Conservation (phyloP, 441 rosid genomes). For the Mallotus repandus region DNA sequence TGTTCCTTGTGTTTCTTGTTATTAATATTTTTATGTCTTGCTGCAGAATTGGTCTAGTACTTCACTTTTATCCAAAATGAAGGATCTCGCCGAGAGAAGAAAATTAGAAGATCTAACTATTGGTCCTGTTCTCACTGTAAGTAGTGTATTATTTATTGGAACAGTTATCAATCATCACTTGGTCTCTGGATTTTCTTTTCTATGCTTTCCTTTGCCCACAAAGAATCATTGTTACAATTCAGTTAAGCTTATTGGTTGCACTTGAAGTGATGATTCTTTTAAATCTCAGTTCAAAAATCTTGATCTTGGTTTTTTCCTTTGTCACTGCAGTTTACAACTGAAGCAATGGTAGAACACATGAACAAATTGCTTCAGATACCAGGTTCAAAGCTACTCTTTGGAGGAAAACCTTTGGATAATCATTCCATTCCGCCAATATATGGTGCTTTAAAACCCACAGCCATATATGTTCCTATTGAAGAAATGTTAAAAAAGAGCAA, state of each 20-base stretch:
- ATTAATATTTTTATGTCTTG: slow-evolving; percentile 11
- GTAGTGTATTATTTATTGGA: slow-evolving; percentile 23
- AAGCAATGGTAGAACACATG: slow-evolving; percentile 81
- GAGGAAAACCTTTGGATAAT: slow-evolving; percentile 70
- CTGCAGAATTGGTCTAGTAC: slow-evolving; percentile 79
- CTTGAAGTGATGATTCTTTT: background rate
- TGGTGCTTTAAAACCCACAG: slow-evolving; percentile 92
- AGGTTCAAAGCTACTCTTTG: slow-evolving; percentile 86
- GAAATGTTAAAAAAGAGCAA: slow-evolving; percentile 72
- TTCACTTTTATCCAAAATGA: slow-evolving; percentile 62
- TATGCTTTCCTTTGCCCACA: background rate
- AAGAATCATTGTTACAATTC: background rate
- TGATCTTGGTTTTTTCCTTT: slow-evolving; percentile 6
- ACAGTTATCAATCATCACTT: background rate
- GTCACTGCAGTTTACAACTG: slow-evolving; percentile 67
- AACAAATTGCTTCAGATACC: slow-evolving; percentile 75
- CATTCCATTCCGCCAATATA: slow-evolving; percentile 89
- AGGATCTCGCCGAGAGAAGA: slow-evolving; percentile 84
- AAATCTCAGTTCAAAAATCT: background rate
- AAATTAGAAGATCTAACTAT: slow-evolving; percentile 84
- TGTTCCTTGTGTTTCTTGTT: slow-evolving; percentile 6
- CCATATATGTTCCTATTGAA: slow-evolving; percentile 79
- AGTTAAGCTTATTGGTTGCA: slow-evolving; percentile 3
- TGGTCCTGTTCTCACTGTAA: slow-evolving; percentile 98
- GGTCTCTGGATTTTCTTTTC: background rate